These are phyloP conservation scores for Saccharomyces eubayanus DNA, from an alignment of 805 yeast genomes.

Conservation along the genomic window DNA sequence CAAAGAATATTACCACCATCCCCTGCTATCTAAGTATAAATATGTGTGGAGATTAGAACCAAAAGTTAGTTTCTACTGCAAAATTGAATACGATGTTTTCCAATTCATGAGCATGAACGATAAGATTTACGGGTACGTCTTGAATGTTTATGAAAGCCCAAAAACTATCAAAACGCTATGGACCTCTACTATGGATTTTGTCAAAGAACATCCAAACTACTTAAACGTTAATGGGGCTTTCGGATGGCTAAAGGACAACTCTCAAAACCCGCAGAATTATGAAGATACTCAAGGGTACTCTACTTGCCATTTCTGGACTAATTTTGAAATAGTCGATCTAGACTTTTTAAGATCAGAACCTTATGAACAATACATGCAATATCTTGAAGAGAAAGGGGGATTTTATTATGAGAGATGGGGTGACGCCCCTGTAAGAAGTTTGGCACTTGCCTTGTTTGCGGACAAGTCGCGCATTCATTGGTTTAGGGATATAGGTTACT, in stretches of 20 bases:
- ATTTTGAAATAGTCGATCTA: constrained; percentile 79
- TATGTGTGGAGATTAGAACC: constrained; percentile 86
- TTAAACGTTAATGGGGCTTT: constrained; percentile 51
- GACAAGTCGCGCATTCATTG: constrained; percentile 66
- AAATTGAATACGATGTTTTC: constrained; percentile 69
- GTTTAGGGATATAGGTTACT: constrained; percentile 80
- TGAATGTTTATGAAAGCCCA: constrained; percentile 62
- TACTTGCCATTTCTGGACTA: constrained; percentile 84
- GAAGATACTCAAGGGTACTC: constrained; percentile 39
- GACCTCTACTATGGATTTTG: constrained; percentile 58
- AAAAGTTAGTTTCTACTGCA: constrained; percentile 54
- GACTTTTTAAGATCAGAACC: constrained; percentile 68
- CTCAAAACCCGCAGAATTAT: constrained; percentile 42
- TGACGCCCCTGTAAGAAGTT: constrained; percentile 82
- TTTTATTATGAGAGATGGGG: constrained; percentile 92
- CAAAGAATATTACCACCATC: constrained; percentile 54
- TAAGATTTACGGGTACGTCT: constrained; percentile 67
- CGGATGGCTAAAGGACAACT: constrained; percentile 54
- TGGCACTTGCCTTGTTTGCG: constrained; percentile 65
- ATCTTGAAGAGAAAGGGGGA: constrained; percentile 63
- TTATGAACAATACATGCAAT: constrained; percentile 54
- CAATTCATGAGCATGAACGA: constrained; percentile 58
- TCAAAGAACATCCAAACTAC: constrained; percentile 49
- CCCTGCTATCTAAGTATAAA: constrained; percentile 49
- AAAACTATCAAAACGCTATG: constrained; percentile 55